phyloP scores from a whole-genome alignment of 2,329 filamentous ascomycete species.

The Emmonsiellopsis sp. region DNA sequence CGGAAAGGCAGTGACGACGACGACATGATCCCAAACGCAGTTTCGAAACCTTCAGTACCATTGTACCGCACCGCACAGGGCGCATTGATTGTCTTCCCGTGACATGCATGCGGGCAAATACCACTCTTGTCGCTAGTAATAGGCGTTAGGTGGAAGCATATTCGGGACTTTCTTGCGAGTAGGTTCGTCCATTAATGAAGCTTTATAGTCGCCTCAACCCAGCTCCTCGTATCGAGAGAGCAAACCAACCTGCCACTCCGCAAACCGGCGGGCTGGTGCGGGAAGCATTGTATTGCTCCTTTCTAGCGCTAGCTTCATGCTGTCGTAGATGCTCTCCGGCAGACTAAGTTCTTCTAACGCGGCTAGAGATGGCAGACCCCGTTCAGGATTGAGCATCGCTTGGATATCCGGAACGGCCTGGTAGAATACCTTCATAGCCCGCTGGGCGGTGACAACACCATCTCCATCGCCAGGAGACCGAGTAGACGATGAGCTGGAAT shows the following conservation, averaged over 20 bases:
- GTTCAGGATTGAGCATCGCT: conserved; percentile 26
- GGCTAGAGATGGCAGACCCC: conserved; percentile 29
- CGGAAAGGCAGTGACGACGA: no score
- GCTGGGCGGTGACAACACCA: conserved; percentile 24
- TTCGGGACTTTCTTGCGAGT: background rate
- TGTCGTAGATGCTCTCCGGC: conserved; percentile 28
- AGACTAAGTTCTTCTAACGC: conserved; percentile 43
- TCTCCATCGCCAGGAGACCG: background rate
- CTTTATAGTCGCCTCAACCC: background rate
- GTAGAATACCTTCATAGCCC: conserved; percentile 53
- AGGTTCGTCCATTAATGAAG: background rate
- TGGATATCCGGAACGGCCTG: conserved; percentile 26
- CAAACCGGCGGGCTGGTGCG: conserved; percentile 40
- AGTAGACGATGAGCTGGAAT: conserved; percentile 38
- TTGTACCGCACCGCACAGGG: no score
- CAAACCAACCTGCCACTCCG: conserved; percentile 47
- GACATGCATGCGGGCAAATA: no score
- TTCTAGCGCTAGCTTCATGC: conserved; percentile 28
- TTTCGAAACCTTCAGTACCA: no score
- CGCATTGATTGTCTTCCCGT: no score
- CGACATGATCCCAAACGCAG: no score
- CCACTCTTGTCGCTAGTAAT: no score
- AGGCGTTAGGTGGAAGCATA: no score
- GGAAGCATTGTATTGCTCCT: conserved; percentile 37
- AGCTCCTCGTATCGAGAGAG: conserved; percentile 31